Evolutionary conservation across 1,284 basidiomycete species (phyloP).

Genomic region (Afroboletus lepidellus): DNA sequence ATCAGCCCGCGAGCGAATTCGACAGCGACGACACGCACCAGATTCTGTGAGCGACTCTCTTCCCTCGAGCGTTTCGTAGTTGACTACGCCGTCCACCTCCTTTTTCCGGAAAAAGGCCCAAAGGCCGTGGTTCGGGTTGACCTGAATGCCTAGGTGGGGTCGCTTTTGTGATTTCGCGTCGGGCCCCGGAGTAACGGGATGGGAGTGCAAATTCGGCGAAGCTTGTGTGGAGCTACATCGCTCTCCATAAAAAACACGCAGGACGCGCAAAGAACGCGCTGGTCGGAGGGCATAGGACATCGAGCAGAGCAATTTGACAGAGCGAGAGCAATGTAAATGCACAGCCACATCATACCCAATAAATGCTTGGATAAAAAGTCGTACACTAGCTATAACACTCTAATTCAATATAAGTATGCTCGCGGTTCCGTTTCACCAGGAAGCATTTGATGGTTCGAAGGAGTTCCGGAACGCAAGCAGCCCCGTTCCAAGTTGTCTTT

Average conservation of each 20-base stretch:
- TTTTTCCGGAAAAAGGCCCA: conserved; percentile 72
- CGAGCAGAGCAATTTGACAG: neutral
- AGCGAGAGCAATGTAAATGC: neutral
- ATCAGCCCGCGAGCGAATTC: conserved; percentile 8
- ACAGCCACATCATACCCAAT: conserved; percentile 30
- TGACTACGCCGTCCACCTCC: conserved; percentile 37
- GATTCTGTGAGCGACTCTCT: conserved; percentile 35
- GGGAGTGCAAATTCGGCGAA: neutral
- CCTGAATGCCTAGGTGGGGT: conserved; percentile 43
- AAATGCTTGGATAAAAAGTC: no score
- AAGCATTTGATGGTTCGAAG: neutral
- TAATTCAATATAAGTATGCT: neutral
- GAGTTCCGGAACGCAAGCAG: neutral
- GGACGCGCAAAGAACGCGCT: conserved; percentile 16
- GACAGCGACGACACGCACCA: conserved; percentile 35
- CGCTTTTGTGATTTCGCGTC: conserved; percentile 32
- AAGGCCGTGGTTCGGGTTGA: conserved; percentile 64
- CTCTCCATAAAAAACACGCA: conserved; percentile 10
- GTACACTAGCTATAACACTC: no score
- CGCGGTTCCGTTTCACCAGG: neutral
- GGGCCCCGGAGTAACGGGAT: neutral
- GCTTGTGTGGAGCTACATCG: conserved; percentile 28
- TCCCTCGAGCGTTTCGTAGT: conserved; percentile 49
- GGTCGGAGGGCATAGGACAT: conserved; percentile 27
- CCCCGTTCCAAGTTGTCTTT: neutral